Evolutionary conservation across 2,329 filamentous ascomycete species (phyloP).

Genomic region (Penicillium sp.): DNA sequence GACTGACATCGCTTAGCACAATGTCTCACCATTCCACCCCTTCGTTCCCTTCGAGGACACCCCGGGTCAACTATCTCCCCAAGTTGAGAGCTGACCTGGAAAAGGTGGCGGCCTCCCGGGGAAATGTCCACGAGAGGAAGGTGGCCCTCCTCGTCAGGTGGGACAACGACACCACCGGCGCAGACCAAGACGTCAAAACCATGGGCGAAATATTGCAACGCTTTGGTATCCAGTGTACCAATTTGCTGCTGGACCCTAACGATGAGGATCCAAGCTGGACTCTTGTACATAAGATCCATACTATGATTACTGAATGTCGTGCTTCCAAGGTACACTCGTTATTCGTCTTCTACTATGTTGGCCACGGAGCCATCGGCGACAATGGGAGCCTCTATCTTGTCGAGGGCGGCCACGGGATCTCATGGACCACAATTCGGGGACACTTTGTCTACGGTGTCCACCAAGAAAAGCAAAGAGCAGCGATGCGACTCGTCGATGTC

Average conservation of each 20-base stretch:
- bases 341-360: background rate
- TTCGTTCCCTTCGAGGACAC: background rate
- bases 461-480: too few species aligned
- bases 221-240: background rate
- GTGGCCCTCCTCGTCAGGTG: background rate
- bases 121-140: background rate
- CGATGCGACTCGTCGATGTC: background rate
- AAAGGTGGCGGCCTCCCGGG: background rate
- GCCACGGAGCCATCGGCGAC: background rate
- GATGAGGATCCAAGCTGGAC: background rate
- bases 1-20: background rate
- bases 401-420: background rate
- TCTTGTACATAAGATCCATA: background rate
- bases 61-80: slow-evolving; percentile 49
- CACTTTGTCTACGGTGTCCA: background rate
- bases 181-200: background rate
- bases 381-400: background rate
- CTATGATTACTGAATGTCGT: background rate
- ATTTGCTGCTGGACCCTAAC: background rate
- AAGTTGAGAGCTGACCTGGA: background rate
- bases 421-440: background rate
- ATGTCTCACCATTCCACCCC: background rate
- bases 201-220: background rate
- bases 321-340: background rate
- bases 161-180: background rate